Evolutionary conservation across 2,329 filamentous ascomycete species (phyloP), one percentile per base, ranked within the genome.

Genomic region (Scedosporium dehoogii): DNA sequence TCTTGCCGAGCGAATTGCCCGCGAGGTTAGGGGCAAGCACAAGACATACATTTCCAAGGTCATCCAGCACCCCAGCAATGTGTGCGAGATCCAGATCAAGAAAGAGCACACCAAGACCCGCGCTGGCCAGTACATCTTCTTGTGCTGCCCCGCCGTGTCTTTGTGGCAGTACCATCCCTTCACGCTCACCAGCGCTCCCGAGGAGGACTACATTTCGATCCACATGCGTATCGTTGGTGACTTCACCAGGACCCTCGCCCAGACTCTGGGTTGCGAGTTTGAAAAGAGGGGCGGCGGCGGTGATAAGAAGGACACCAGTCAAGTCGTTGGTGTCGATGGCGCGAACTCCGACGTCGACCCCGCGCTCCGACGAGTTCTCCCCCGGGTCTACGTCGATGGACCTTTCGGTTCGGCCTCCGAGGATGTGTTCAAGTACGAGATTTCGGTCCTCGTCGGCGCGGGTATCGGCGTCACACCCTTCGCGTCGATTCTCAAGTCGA

Each of bases 161-260:
- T 80, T 94, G 56, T 94, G 89, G 89, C 90, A 94, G 75, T 93
- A 94, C 72, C 90, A 93, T 69, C 90, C 90, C 0, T 94, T 94
- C 73, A 93, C 90, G 1, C 79, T 94, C 58, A 96, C 91, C 12
- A 92, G 89, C 65, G 91, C 91, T 1, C 90, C 91, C 3, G 91
- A 96, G 75, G 91, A 96, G 76, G 90, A 94, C 73, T 93, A 93
- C 74, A 92, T 94, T 67, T 93, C 90, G 1, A 86, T 96, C 46
- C 91, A 96, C 74, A 85, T 96, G 72, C 87, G 90, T 71, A 86
- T 89, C 70, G 86, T 87, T n/a, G 90, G 90, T 66, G 86, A 94
- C 75, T 94, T 93, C 70, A 94, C 90, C 27, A 86, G 81, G 67
- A 80, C 80, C 0, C 78, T 94, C 21, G 86, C 88, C 41, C 82